A percentile compares a stretch with the other conserved stretches of the same genome.
Conservation (phyloP, 2,329 filamentous ascomycete species). For the Xylariaceae sp. region DNA sequence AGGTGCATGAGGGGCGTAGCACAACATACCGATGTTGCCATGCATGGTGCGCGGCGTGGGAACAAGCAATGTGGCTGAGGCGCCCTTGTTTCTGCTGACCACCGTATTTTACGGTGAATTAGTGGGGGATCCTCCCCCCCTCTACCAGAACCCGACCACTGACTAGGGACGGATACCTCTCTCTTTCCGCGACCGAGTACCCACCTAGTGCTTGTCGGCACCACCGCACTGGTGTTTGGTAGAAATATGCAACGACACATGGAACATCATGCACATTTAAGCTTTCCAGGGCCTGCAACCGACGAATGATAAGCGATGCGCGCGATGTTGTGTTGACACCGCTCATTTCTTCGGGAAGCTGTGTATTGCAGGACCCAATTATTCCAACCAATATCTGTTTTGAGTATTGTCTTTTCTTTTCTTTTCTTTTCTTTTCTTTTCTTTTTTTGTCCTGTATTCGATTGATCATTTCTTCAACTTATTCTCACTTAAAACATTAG, state of each 20-base stretch:
- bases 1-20: too few species aligned
- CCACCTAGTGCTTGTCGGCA: slow-evolving; percentile 18
- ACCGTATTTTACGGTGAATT: slow-evolving; percentile 21
- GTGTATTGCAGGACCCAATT: too few species aligned
- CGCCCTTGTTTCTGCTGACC: not conserved
- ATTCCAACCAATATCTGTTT: too few species aligned
- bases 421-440: too few species aligned
- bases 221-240: slow-evolving; percentile 11
- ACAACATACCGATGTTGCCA: slow-evolving; percentile 2
- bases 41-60: too few species aligned
- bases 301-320: slow-evolving; percentile 7
- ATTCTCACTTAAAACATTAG: too few species aligned
- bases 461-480: too few species aligned
- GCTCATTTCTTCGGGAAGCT: too few species aligned
- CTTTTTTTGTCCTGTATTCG: too few species aligned
- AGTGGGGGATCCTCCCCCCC: not conserved
- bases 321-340: too few species aligned
- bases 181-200: slow-evolving; percentile 14
- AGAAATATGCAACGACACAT: not conserved
- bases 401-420: too few species aligned
- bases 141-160: not conserved
- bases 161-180: slow-evolving; percentile 11
- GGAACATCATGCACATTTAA: slow-evolving; percentile 16
- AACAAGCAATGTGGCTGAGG: slow-evolving; percentile 7
- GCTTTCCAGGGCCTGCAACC: slow-evolving; percentile 5